Percentiles rank a stretch among this genome's conserved stretches.
These are phyloP conservation scores for Apocynum venetum DNA, from an alignment of 257 asterid species.

Conservation along the genomic window DNA sequence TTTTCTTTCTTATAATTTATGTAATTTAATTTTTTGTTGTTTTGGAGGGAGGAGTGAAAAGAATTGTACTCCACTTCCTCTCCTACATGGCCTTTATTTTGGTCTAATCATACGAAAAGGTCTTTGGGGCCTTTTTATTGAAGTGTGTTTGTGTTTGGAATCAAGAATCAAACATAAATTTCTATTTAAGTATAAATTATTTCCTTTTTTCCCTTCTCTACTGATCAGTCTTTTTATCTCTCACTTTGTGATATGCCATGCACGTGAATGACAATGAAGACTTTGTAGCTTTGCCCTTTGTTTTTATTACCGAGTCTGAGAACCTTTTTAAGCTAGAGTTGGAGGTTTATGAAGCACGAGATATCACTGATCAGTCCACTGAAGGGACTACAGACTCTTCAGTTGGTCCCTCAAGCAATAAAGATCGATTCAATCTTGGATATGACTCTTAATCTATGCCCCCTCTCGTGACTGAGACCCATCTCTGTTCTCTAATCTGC, in stretches of 20 bases:
- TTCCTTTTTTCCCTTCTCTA: not conserved
- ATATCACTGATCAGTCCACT: conserved; percentile 12
- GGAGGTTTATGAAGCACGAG: conserved; percentile 19
- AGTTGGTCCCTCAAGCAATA: conserved; percentile 55
- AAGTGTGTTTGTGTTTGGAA: conserved; percentile 51
- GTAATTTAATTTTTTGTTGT: conserved; percentile 5
- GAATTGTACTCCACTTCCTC: conserved; percentile 13
- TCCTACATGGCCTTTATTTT: conserved; percentile 40
- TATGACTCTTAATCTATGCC: conserved; percentile 38
- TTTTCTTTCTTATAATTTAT: conserved; percentile 3
- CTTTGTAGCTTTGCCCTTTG: conserved; percentile 79
- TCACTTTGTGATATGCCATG: conserved; percentile 37
- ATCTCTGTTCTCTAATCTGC: conserved; percentile 28
- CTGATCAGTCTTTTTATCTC: not conserved
- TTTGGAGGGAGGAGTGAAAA: conserved; percentile 10
- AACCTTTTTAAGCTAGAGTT: conserved; percentile 18
- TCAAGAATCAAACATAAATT: conserved; percentile 20
- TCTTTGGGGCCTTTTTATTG: conserved; percentile 76
- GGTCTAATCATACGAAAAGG: conserved; percentile 61
- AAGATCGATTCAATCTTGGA: conserved; percentile 35
- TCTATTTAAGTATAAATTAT: not conserved
- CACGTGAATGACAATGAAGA: conserved; percentile 76
- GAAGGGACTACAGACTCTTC: conserved; percentile 28
- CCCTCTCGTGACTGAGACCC: conserved; percentile 44
- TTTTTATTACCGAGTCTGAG: conserved; percentile 35